Evolutionary conservation across 768 basidiomycete genomes (phyloP).

Genomic region (Exidia glandulosa): DNA sequence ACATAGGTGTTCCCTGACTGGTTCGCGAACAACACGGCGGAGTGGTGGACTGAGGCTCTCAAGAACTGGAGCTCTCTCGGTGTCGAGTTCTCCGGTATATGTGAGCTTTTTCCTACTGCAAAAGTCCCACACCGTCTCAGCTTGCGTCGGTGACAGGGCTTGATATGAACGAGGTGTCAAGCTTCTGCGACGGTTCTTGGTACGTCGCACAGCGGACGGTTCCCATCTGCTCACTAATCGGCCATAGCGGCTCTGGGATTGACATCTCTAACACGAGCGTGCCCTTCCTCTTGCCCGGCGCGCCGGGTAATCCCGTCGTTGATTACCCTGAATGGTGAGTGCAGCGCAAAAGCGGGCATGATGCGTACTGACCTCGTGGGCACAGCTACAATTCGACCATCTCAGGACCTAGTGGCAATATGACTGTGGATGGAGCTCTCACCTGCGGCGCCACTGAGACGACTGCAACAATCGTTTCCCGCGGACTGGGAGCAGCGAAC

Average conservation of each 20-base stretch:
- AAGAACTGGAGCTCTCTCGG: conserved; percentile 41
- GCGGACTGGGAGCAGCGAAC: conserved; percentile 33
- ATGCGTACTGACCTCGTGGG: no score
- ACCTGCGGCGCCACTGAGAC: conserved; percentile 33
- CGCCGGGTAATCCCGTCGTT: conserved; percentile 38
- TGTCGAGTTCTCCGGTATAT: conserved; percentile 53
- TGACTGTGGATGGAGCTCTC: conserved; percentile 54
- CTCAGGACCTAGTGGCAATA: conserved; percentile 62
- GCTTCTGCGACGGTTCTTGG: conserved; percentile 53
- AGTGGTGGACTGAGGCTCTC: conserved; percentile 53
- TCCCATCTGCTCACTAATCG: conserved; percentile 1
- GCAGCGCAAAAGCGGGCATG: background rate
- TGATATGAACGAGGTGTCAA: conserved; percentile 32
- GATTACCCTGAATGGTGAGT: conserved; percentile 62
- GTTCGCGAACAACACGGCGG: conserved; percentile 40
- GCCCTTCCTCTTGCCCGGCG: conserved; percentile 48
- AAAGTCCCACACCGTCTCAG: background rate
- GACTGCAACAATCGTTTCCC: conserved; percentile 5
- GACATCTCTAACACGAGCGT: conserved; percentile 43
- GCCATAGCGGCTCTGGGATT: conserved; percentile 40
- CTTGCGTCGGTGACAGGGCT: background rate
- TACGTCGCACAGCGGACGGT: conserved; percentile 12
- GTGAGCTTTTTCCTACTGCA: conserved; percentile 41
- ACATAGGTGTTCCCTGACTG: conserved; percentile 48
- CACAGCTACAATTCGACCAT: conserved; percentile 49